A percentile compares a stretch with the other conserved stretches of the same genome.
Evolutionary conservation across 129 eudicot genomes (phyloP).

Genomic region (Chrysanthemum makinoi): DNA sequence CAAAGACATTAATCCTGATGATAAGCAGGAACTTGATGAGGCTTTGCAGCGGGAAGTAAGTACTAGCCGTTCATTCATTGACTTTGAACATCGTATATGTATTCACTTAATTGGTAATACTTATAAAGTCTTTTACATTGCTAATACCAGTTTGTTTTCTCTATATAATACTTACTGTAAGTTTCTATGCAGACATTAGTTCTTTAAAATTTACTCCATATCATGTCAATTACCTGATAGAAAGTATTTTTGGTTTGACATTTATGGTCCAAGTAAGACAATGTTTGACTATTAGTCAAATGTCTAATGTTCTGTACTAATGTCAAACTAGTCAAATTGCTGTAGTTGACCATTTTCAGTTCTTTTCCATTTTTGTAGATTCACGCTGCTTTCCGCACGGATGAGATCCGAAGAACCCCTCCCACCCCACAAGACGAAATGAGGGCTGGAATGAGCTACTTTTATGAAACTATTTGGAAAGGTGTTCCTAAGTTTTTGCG

Average conservation of each 20-base stretch:
- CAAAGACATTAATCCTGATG: constrained; percentile 82
- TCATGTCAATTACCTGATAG: not conserved
- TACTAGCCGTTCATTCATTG: not conserved
- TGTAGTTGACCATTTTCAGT: not conserved
- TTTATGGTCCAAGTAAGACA: not conserved
- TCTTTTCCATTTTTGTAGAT: constrained; percentile 40
- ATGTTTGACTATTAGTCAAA: constrained; percentile 3
- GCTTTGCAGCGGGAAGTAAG: constrained; percentile 87
- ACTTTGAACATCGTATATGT: not conserved
- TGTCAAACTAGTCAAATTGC: constrained; percentile 9
- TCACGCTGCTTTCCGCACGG: constrained; percentile 99
- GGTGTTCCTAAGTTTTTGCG: constrained; percentile 93
- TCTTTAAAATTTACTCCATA: not conserved
- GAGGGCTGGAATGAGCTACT: constrained; percentile 99
- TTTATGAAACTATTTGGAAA: constrained; percentile 96
- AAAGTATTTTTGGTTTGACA: not conserved
- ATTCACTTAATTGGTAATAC: not conserved
- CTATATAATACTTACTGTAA: not conserved
- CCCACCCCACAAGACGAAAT: constrained; percentile 98
- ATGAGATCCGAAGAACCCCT: constrained; percentile 82
- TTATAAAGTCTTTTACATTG: not conserved
- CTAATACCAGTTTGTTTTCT: not conserved
- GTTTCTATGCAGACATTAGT: not conserved
- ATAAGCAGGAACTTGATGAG: constrained; percentile 86
- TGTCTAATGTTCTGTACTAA: not conserved